Evolutionary conservation across 73 alveolate species (phyloP).

Genomic region (Paramecium sexaurelia): DNA sequence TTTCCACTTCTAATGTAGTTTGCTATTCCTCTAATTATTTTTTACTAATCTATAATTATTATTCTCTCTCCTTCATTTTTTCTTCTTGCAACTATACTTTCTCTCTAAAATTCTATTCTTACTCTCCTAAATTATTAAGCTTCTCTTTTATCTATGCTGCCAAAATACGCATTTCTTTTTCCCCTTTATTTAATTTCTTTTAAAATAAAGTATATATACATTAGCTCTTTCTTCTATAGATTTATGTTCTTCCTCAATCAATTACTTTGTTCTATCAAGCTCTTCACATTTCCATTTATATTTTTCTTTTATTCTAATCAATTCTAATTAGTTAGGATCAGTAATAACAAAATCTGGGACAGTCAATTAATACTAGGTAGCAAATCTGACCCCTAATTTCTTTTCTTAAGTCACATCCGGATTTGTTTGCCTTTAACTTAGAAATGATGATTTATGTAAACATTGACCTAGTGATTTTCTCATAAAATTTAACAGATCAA

Average conservation of each 20-base stretch:
- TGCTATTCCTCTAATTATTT: neutral
- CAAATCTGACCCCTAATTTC: neutral
- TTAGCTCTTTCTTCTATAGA: neutral
- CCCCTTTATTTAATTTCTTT: slow-evolving; percentile 29
- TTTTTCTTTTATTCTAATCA: slow-evolving; percentile 34
- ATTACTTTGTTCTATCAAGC: neutral
- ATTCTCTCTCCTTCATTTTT: neutral
- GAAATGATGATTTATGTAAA: neutral
- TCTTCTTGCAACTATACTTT: neutral
- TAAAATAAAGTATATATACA: neutral
- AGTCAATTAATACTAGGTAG: slow-evolving; percentile 20
- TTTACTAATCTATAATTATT: neutral
- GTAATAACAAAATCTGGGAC: neutral
- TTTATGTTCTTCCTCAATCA: neutral
- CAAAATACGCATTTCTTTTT: neutral
- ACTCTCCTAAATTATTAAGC: neutral
- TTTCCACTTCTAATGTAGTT: neutral
- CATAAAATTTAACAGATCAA: slow-evolving; percentile 20
- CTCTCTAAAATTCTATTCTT: neutral
- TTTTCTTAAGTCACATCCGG: neutral
- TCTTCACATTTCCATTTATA: slow-evolving; percentile 53
- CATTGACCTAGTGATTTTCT: neutral
- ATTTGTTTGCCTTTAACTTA: slow-evolving; percentile 1
- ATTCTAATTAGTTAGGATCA: neutral
- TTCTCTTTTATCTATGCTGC: neutral